Conservation (phyloP, 768 basidiomycete genomes). For the Porphyrellus cyaneotinctus region DNA sequence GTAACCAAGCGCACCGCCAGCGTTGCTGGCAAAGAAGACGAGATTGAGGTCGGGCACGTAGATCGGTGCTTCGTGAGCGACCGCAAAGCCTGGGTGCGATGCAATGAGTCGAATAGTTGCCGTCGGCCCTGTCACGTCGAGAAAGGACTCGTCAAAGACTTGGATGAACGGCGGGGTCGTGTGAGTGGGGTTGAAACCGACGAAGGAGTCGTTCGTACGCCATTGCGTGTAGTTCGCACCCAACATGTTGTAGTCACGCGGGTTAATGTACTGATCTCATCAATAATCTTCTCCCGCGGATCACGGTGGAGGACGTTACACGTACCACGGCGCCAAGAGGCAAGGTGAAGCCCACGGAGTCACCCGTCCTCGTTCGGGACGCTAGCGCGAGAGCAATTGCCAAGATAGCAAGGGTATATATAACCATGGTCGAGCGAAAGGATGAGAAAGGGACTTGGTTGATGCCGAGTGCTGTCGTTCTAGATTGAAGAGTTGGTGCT, state of each 20-base stretch:
- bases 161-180: slow-evolving; percentile 57
- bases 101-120: slow-evolving; percentile 62
- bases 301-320: neutral
- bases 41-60: slow-evolving; percentile 61
- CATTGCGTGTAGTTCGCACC: slow-evolving; percentile 40
- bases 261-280: slow-evolving; percentile 44
- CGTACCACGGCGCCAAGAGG: slow-evolving; percentile 25
- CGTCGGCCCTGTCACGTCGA: slow-evolving; percentile 51
- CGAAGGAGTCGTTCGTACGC: slow-evolving; percentile 34
- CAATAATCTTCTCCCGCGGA: neutral
- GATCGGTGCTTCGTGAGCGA: slow-evolving; percentile 78
- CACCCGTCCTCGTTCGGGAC: neutral
- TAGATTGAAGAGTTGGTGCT: neutral
- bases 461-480: neutral
- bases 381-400: slow-evolving; percentile 2
- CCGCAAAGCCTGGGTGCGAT: slow-evolving; percentile 58
- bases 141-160: slow-evolving; percentile 50
- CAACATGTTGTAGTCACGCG: slow-evolving; percentile 49
- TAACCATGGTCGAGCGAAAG: neutral
- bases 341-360: neutral
- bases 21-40: slow-evolving; percentile 69
- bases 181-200: slow-evolving; percentile 62
- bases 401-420: slow-evolving; percentile 2
- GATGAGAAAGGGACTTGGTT: neutral
- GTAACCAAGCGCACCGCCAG: slow-evolving; percentile 61